These are phyloP conservation scores for Podaxis sp. DNA, from an alignment of 768 basidiomycete genomes.

Conservation along the genomic window DNA sequence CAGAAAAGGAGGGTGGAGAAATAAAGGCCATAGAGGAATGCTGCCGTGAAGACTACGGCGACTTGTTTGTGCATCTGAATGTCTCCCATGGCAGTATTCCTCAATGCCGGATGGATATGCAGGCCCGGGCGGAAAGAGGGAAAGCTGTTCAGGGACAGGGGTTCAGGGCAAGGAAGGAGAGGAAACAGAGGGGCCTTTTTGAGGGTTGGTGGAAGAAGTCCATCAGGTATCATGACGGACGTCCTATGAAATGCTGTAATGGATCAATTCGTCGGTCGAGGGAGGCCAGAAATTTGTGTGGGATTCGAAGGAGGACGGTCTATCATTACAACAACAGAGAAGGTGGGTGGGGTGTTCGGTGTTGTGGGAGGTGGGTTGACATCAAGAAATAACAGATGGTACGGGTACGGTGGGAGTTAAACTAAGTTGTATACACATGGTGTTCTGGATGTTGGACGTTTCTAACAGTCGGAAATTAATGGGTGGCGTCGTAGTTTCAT, in stretches of 20 bases:
- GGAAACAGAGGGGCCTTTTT: neutral
- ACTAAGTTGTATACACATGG: too few species aligned
- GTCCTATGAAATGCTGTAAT: neutral
- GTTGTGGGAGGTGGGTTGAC: neutral
- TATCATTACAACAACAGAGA: neutral
- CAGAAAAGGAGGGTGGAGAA: constrained; percentile 2
- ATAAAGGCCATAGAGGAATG: constrained; percentile 12
- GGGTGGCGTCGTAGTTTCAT: too few species aligned
- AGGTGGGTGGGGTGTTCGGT: neutral
- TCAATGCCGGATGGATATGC: neutral
- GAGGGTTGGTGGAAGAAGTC: neutral
- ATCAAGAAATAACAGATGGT: too few species aligned
- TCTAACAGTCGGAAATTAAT: too few species aligned
- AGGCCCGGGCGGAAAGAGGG: neutral
- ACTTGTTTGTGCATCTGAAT: neutral
- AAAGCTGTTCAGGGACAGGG: neutral
- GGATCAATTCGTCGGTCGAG: neutral
- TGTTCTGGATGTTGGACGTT: too few species aligned
- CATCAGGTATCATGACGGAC: neutral
- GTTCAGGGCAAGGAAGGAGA: neutral
- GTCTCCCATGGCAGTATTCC: neutral
- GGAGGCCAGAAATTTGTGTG: neutral
- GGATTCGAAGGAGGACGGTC: neutral
- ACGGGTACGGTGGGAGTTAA: too few species aligned
- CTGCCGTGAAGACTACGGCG: constrained; percentile 1